Conservation (phyloP, 805 yeast species). For the Torulaspora indica region DNA sequence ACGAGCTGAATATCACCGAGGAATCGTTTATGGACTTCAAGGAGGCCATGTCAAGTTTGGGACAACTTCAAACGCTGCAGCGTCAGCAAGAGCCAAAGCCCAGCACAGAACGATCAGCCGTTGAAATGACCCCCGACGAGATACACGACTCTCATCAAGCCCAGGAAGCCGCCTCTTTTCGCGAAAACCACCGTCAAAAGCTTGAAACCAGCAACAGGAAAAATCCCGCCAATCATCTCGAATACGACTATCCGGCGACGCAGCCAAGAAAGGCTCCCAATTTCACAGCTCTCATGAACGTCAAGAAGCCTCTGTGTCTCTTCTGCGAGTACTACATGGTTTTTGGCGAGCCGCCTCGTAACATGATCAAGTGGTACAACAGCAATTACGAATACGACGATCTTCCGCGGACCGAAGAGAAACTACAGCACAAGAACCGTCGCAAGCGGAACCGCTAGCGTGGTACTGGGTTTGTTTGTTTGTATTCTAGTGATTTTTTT, state of each 20-base stretch:
- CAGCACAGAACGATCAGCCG: neutral
- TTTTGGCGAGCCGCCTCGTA: conserved; percentile 47
- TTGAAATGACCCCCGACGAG: neutral
- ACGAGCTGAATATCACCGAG: conserved; percentile 24
- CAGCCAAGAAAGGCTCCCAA: conserved; percentile 19
- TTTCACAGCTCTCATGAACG: conserved; percentile 24
- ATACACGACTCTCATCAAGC: neutral
- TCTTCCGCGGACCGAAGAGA: conserved; percentile 15
- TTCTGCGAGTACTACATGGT: conserved; percentile 51
- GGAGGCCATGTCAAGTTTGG: conserved; percentile 14
- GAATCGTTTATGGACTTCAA: conserved; percentile 15
- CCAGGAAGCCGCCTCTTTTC: neutral
- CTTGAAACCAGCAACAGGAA: neutral
- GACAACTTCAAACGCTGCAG: conserved; percentile 11
- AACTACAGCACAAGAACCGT: conserved; percentile 14
- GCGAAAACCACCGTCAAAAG: neutral
- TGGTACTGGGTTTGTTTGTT: neutral
- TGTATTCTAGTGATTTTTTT: neutral
- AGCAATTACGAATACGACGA: conserved; percentile 26
- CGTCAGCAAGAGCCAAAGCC: conserved; percentile 9
- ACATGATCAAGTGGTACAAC: conserved; percentile 49
- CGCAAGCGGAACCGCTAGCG: conserved; percentile 21
- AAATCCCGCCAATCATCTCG: conserved; percentile 3
- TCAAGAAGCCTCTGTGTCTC: conserved; percentile 38
- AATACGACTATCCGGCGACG: conserved; percentile 17